Percentiles rank a stretch among this genome's conserved stretches.
Evolutionary conservation across 1,139 yeast genomes (phyloP).

Genomic region (Hanseniaspora gamundiae): DNA sequence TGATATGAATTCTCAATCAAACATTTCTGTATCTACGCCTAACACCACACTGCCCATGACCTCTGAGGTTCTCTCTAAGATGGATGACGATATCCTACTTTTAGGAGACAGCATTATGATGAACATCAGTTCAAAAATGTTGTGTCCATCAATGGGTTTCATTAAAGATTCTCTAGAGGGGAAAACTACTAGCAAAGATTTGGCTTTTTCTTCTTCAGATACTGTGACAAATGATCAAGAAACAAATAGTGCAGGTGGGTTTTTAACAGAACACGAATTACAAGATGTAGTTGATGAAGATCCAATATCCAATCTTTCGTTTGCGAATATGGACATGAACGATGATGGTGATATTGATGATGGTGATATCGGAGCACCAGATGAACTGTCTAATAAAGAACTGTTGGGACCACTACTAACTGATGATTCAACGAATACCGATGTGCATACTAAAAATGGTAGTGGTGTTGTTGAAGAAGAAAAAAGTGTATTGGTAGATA

Average conservation of each 20-base stretch:
- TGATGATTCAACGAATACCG: neutral
- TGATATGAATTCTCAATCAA: slow-evolving; percentile 21
- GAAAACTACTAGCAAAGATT: slow-evolving; percentile 41
- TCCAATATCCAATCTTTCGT: slow-evolving; percentile 13
- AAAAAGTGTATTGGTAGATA: slow-evolving; percentile 5
- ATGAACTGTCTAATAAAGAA: no score
- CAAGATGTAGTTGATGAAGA: slow-evolving; percentile 28
- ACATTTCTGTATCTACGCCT: neutral
- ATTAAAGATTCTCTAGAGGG: slow-evolving; percentile 48
- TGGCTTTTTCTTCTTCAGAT: slow-evolving; percentile 23
- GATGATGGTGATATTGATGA: slow-evolving; percentile 13
- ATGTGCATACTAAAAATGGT: slow-evolving; percentile 3
- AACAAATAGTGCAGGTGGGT: slow-evolving; percentile 6
- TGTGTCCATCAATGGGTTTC: slow-evolving; percentile 55
- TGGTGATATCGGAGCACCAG: slow-evolving; percentile 13
- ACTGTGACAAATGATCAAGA: slow-evolving; percentile 10
- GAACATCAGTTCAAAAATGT: slow-evolving; percentile 26
- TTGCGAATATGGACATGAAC: slow-evolving; percentile 20
- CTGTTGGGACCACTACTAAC: slow-evolving; percentile 3
- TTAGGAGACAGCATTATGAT: slow-evolving; percentile 21
- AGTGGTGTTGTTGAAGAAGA: slow-evolving; percentile 8
- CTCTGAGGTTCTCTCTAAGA: slow-evolving; percentile 2
- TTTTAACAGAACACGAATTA: slow-evolving; percentile 22
- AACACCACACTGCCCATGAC: neutral
- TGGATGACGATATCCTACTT: slow-evolving; percentile 22